Evolutionary conservation across 805 yeast genomes (phyloP).

Genomic region (Saccharomyces eubayanus): DNA sequence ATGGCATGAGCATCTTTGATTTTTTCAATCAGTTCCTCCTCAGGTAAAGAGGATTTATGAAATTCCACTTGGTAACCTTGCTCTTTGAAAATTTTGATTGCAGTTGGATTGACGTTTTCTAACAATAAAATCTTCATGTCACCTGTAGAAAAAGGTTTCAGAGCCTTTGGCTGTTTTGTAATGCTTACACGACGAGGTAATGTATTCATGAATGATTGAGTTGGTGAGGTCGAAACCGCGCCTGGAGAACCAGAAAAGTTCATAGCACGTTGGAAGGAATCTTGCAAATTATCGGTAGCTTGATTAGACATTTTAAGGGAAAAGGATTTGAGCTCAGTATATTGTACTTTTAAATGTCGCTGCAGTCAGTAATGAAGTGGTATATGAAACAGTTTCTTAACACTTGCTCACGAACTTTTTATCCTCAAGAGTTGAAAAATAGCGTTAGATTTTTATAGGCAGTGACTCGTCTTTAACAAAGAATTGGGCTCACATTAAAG

Average conservation of each 20-base stretch:
- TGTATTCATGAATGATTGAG: constrained; percentile 51
- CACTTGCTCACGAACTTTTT: background rate
- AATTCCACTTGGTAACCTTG: constrained; percentile 96
- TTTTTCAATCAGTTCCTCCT: constrained; percentile 86
- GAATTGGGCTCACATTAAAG: background rate
- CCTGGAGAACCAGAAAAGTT: constrained; percentile 46
- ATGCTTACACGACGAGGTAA: constrained; percentile 36
- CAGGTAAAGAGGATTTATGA: constrained; percentile 76
- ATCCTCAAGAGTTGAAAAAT: background rate
- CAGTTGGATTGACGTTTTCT: constrained; percentile 88
- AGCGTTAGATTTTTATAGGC: background rate
- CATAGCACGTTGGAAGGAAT: constrained; percentile 46
- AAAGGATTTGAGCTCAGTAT: background rate
- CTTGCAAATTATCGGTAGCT: constrained; percentile 46
- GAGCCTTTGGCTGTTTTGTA: constrained; percentile 48
- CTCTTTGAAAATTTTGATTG: constrained; percentile 65
- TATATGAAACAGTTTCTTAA: background rate
- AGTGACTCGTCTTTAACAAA: background rate
- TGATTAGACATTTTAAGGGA: constrained; percentile 49
- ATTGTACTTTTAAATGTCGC: background rate
- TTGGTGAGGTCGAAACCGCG: constrained; percentile 72
- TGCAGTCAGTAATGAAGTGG: background rate
- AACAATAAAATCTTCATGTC: constrained; percentile 81
- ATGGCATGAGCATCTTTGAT: constrained; percentile 86
- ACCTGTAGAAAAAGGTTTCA: constrained; percentile 88